Base-by-base conservation (phyloP, 2,329 filamentous ascomycete species). In the Trichophyton verrucosum region DNA sequence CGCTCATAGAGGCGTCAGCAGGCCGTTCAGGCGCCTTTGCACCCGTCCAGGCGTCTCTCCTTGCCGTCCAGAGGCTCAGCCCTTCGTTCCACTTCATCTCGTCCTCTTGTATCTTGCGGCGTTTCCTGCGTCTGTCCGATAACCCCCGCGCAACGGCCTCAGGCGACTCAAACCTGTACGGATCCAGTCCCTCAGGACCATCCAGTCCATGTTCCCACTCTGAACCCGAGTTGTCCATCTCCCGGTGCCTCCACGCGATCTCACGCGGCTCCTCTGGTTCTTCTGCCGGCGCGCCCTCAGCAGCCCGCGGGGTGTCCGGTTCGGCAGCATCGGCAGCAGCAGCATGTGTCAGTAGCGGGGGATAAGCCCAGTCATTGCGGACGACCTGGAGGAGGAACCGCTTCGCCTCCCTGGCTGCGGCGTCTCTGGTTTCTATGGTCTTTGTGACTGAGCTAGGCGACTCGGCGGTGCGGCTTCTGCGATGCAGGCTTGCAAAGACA, bases 21-120 rank as follows among this genome's bases (percentile, higher is more conserved):
- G 33, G 15, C 20, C 22, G 22, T 30, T 36, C 15, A 59, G 66
- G 67, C 24, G 69, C 69, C 61, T 65, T 66, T 36, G 90, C 91
- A 36, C 88, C 86, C 0, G 91, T 92, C 92, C 92, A 97, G 5
- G 84, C 85, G 74, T 96, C 85, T 57, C 91, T 82, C 62, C 89
- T 80, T 33, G 86, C 82, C 62, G 86, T 82, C 74, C 89, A 97
- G 71, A 87, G 87, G n/a, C 85, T 82, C 61, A 96, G 72, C 0
- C 92, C 92, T 42, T 86, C 79, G 68, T 96, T 97, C 86, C 88
- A 95, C 33, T 77, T 72, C 75, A 85, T 81, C 75, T 89, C 86
- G 61, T 84, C 82, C 63, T 82, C 80, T 57, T 83, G 70, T 57
- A 78, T 81, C 66, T 78, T 81, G 60, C 84, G 78, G 47, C 82